Evolutionary conservation across 108 stramenopile species (phyloP).

Genomic region (Cyclotella kingstonii): DNA sequence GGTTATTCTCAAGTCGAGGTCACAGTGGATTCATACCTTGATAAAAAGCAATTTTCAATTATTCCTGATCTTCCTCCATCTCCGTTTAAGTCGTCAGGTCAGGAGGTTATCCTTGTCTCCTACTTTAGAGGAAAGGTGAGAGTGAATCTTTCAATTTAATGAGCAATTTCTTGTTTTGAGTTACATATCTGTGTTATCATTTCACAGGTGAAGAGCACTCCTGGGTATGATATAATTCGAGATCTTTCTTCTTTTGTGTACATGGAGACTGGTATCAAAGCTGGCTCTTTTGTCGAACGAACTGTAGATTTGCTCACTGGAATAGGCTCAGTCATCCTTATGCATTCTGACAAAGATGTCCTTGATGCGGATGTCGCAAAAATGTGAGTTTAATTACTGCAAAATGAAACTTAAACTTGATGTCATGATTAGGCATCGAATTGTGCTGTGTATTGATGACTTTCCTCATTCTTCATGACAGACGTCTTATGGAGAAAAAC

Average conservation of each 20-base stretch:
- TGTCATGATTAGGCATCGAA: too few relatives aligned
- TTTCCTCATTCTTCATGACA: too few relatives aligned
- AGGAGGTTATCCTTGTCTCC: conserved; percentile 87
- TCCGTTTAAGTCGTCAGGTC: conserved; percentile 79
- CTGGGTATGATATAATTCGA: conserved; percentile 83
- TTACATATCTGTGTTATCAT: too few relatives aligned
- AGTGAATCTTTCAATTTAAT: too few relatives aligned
- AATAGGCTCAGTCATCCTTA: conserved; percentile 79
- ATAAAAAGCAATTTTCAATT: conserved; percentile 54
- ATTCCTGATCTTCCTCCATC: conserved; percentile 69
- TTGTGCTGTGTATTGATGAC: too few relatives aligned
- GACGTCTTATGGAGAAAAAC: conserved; percentile 64
- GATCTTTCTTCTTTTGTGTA: conserved; percentile 72
- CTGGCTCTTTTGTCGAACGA: conserved; percentile 71
- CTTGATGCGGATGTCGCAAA: too few relatives aligned
- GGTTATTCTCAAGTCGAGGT: conserved; percentile 89
- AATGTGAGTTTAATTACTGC: too few relatives aligned
- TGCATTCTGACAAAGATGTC: conserved; percentile 71
- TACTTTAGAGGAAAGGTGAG: conserved; percentile 64
- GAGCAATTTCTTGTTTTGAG: too few relatives aligned
- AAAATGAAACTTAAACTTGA: too few relatives aligned
- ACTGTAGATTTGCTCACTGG: conserved; percentile 82
- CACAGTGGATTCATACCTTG: conserved; percentile 77
- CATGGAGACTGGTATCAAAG: conserved; percentile 74
- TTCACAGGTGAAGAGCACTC: too few relatives aligned